phyloP scores from a whole-genome alignment of 169 alveolate species.

The Babesia microti region DNA sequence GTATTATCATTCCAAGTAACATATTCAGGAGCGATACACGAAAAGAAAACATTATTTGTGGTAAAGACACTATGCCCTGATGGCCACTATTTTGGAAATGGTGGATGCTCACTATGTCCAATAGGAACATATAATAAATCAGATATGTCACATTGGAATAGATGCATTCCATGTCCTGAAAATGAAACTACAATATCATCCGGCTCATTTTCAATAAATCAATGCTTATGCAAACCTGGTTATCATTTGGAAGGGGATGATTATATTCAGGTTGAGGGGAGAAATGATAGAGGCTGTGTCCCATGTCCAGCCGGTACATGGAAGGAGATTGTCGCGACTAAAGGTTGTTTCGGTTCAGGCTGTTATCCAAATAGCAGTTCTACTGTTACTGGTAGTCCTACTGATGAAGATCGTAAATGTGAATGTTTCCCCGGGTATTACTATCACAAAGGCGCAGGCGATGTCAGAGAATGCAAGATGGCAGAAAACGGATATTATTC shows the following conservation, averaged over 20 bases:
- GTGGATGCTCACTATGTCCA: constrained; percentile 57
- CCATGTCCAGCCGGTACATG: constrained; percentile 40
- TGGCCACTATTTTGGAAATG: constrained; percentile 41
- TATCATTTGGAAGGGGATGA: constrained; percentile 8
- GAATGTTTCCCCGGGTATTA: constrained; percentile 49
- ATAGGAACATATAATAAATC: constrained; percentile 47
- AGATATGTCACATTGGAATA: constrained; percentile 6
- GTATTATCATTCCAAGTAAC: too few species aligned
- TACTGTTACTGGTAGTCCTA: constrained; percentile 21
- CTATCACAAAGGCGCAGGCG: constrained; percentile 4
- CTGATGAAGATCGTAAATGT: constrained; percentile 28
- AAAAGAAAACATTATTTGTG: too few species aligned
- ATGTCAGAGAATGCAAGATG: constrained; percentile 20
- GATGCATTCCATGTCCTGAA: constrained; percentile 35
- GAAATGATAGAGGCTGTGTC: constrained; percentile 28
- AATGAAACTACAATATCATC: constrained; percentile 34
- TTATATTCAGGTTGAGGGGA: constrained; percentile 9
- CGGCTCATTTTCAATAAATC: constrained; percentile 49
- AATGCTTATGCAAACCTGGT: constrained; percentile 61
- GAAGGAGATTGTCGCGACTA: constrained; percentile 38
- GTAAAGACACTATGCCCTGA: too few species aligned
- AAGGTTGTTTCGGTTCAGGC: constrained; percentile 32
- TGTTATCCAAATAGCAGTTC: constrained; percentile 40
- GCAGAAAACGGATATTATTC: constrained; percentile 54
- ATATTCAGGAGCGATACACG: too few species aligned